phyloP scores from a whole-genome alignment of 1,284 basidiomycete genomes.

The Sanguinoderma infundibulare region DNA sequence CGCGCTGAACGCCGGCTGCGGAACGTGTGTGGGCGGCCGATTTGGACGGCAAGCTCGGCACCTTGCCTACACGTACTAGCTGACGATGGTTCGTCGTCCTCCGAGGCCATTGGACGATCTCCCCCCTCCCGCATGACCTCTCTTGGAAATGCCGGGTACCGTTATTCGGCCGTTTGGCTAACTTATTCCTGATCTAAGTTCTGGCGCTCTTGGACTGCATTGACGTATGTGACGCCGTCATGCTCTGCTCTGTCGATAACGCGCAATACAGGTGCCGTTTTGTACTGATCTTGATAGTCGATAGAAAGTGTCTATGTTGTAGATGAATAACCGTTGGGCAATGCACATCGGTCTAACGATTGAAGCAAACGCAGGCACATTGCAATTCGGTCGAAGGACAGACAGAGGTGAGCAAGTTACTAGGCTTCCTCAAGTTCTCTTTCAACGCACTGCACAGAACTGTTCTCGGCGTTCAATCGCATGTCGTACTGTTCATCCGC shows the following conservation, averaged over 20 bases:
- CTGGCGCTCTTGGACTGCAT: too few species aligned
- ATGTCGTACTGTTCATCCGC: too few species aligned
- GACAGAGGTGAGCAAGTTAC: neutral
- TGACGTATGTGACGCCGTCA: neutral
- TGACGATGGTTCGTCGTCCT: neutral
- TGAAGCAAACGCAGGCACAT: neutral
- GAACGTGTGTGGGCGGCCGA: slow-evolving; percentile 33
- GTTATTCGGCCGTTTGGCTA: neutral
- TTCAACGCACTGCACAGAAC: neutral
- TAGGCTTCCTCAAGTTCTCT: neutral
- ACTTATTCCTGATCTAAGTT: slow-evolving; percentile 21
- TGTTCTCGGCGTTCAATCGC: too few species aligned
- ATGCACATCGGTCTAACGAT: too few species aligned
- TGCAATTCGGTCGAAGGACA: neutral
- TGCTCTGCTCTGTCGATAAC: neutral
- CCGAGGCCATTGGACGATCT: neutral
- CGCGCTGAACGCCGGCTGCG: slow-evolving; percentile 35
- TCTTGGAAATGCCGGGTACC: neutral
- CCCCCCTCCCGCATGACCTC: neutral
- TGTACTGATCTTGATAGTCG: neutral
- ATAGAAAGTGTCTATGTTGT: neutral
- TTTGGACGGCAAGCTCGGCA: slow-evolving; percentile 27
- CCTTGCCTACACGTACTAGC: slow-evolving; percentile 24
- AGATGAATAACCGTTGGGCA: too few species aligned
- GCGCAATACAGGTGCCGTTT: neutral